Percentiles rank a stretch among this genome's conserved stretches.
These are phyloP conservation scores for Porpolomopsis calyptriformis DNA, from an alignment of 768 basidiomycete species.

Conservation along the genomic window DNA sequence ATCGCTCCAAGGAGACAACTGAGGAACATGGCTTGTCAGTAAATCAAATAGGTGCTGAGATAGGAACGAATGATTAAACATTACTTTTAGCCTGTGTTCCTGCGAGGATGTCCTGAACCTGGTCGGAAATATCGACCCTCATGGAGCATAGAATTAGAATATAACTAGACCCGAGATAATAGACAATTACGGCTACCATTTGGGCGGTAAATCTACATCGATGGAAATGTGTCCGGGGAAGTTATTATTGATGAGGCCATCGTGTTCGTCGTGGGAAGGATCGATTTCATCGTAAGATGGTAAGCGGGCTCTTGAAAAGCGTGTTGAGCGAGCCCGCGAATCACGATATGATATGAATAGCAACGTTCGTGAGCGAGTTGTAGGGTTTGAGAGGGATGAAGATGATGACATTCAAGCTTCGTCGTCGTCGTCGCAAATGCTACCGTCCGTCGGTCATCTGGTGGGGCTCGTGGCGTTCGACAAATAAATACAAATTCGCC, in stretches of 20 bases:
- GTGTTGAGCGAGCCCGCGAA: conserved; percentile 41
- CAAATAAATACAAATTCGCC: too few relatives aligned
- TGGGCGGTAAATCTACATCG: conserved; percentile 66
- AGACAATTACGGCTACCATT: conserved; percentile 47
- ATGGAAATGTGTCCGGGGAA: conserved; percentile 35
- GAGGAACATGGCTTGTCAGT: too few relatives aligned
- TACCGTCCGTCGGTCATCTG: too few relatives aligned
- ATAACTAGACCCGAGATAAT: conserved; percentile 13
- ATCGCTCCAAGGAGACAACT: conserved; percentile 87
- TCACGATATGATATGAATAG: conserved; percentile 92
- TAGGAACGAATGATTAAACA: conserved; percentile 23
- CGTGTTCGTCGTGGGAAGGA: conserved; percentile 48
- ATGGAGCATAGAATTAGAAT: conserved; percentile 13
- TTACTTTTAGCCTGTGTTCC: conserved; percentile 69
- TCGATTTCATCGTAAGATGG: conserved; percentile 39
- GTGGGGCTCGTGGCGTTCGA: too few relatives aligned
- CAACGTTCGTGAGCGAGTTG: conserved; percentile 80
- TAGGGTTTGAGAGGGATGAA: conserved; percentile 23
- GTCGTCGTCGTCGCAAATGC: too few relatives aligned
- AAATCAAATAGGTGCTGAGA: too few relatives aligned
- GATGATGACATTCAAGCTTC: conserved; percentile 13
- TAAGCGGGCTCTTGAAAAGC: conserved; percentile 30
- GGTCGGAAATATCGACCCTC: conserved; percentile 90
- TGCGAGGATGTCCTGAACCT: conserved; percentile 71
- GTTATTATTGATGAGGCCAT: conserved; percentile 43